Evolutionary conservation across 2,329 filamentous ascomycete species (phyloP), one percentile per base, ranked within the genome.

Genomic region (Botrytis porri): DNA sequence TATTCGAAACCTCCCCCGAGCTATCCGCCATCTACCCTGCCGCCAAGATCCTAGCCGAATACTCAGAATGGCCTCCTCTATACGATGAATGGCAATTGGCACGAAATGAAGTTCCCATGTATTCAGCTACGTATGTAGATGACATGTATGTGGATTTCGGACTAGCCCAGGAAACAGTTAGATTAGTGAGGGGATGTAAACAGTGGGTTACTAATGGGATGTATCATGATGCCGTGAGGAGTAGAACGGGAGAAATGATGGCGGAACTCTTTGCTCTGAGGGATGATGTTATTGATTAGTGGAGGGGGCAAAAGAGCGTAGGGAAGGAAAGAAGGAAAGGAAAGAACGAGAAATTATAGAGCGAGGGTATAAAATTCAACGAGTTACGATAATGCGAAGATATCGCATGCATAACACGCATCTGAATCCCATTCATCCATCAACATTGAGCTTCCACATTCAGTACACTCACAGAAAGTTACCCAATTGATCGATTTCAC

Each of bases 91-190:
- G 88, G 70, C 91, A 93, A 81, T 85, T 98, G 65, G 87, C 86
- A 29, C 88, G 86, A 78, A 98, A 98, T 78, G 86, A 90, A 73
- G 93, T 98, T 0, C 95, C 95, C 0, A 89, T 97, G 0, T 98
- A 96, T 79, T 92, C 94, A 1, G 93, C 93, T 0, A 92, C 89
- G 3, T 98, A 92, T 77, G 81, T 93, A 7, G 92, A 97, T 75
- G 94, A 97, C 80, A 96, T 98, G 93, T 98, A 97, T 79, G 95
- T 98, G 43, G 92, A 97, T 79, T 92, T 88, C 77, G 88, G 89
- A 10, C 84, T 94, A 71, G 92, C 93, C 14, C 86, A 88, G 77
- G 89, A 92, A 77, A 97, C 94, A 25, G 93, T 93, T 16, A 84
- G 84, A 59, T 88, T 90, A 79, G 92, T 98, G 80, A 91, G 88